These are phyloP conservation scores for Colletotrichum sp. DNA, from an alignment of 2,329 filamentous ascomycete species.

Conservation along the genomic window DNA sequence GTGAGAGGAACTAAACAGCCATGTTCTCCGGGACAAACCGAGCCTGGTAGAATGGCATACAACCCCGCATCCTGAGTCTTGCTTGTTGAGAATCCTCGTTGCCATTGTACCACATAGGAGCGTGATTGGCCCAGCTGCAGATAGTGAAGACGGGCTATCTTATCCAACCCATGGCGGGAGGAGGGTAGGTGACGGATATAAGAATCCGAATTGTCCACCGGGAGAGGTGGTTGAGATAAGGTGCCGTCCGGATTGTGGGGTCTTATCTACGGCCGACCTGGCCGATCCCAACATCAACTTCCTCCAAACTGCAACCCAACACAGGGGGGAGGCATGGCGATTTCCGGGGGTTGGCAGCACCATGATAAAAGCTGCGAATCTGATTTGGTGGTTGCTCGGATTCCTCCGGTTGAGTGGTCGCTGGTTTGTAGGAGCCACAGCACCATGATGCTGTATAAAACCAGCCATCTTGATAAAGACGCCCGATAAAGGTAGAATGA, in stretches of 20 bases:
- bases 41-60: not conserved
- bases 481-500: not conserved
- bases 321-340: not conserved
- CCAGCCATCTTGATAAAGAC: not conserved
- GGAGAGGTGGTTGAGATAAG: not conserved
- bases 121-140: not conserved
- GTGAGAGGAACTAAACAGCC: not conserved
- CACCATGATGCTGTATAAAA: not conserved
- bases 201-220: not conserved
- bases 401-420: not conserved
- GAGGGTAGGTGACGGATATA: not conserved
- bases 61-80: rapidly evolving
- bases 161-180: not conserved
- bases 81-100: not conserved
- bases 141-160: not conserved
- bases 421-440: not conserved
- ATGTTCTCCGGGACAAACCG: not conserved
- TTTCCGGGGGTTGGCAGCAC: not conserved
- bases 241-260: not conserved
- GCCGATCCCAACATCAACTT: not conserved
- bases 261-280: not conserved
- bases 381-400: not conserved
- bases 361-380: not conserved
- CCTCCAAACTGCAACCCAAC: not conserved
- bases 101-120: not conserved